Evolutionary conservation across 768 basidiomycete genomes (phyloP).

Genomic region (Suillus lakei): DNA sequence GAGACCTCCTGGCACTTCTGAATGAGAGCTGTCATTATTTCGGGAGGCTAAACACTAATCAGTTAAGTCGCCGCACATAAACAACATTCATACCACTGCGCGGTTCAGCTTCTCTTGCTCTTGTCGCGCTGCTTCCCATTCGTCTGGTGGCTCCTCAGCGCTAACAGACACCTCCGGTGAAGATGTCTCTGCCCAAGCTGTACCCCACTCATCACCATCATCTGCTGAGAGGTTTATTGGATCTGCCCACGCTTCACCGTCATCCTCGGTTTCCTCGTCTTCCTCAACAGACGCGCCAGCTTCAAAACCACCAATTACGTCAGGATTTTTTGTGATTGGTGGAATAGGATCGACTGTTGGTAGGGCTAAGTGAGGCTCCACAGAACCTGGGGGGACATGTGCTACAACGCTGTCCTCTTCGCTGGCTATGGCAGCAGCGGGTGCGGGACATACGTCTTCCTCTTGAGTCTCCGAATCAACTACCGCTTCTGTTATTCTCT

Average conservation of each 20-base stretch:
- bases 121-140: constrained; percentile 68
- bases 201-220: constrained; percentile 41
- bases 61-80: not conserved
- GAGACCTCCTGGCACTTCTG: constrained; percentile 56
- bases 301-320: constrained; percentile 61
- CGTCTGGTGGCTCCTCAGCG: constrained; percentile 48
- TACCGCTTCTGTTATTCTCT: constrained; percentile 6
- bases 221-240: constrained; percentile 2
- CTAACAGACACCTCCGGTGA: constrained; percentile 18
- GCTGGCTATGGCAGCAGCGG: not conserved
- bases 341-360: constrained; percentile 9
- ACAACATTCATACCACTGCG: constrained; percentile 58
- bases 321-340: constrained; percentile 24
- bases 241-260: constrained; percentile 15
- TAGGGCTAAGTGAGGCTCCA: not conserved
- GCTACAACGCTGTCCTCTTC: constrained; percentile 1
- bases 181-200: constrained; percentile 41
- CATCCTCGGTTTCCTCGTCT: constrained; percentile 26
- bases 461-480: not conserved
- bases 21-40: constrained; percentile 62
- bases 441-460: not conserved
- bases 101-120: constrained; percentile 64
- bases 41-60: constrained; percentile 58
- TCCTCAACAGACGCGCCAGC: constrained; percentile 12
- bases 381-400: constrained; percentile 9